Percentiles rank a stretch among this genome's conserved stretches.
These are phyloP conservation scores for Ganoderma sinense DNA, from an alignment of 1,284 basidiomycete species.

Conservation along the genomic window DNA sequence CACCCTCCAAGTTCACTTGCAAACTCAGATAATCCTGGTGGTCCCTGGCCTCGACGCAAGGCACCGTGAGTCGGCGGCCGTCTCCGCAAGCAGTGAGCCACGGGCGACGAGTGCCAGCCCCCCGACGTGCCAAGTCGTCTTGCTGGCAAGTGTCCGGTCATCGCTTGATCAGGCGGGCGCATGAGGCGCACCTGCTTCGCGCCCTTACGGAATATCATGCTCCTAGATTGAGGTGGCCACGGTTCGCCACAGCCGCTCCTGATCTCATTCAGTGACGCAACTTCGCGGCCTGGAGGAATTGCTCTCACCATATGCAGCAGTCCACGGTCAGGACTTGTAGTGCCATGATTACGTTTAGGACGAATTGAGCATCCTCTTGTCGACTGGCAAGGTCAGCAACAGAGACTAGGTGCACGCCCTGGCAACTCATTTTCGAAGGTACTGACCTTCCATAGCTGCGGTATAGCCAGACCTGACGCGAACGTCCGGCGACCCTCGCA, in stretches of 20 bases:
- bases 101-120: neutral
- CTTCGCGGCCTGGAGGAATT: neutral
- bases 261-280: conserved; percentile 1
- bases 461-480: conserved; percentile 1
- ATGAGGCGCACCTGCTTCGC: neutral
- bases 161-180: neutral
- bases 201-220: neutral
- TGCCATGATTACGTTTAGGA: no score
- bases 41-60: conserved; percentile 5
- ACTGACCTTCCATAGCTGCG: neutral
- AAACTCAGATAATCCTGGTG: neutral
- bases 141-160: neutral
- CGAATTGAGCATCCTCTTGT: neutral
- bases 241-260: neutral
- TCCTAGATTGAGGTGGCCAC: neutral
- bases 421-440: neutral
- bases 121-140: conserved; percentile 1
- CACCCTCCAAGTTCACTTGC: neutral
- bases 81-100: neutral
- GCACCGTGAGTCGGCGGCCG: neutral
- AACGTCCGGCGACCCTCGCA: neutral
- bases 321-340: neutral
- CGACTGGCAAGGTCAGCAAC: neutral
- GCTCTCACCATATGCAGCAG: neutral
- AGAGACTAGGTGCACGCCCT: neutral